phyloP scores from a whole-genome alignment of 371 early-diverging fungal genomes.

The Batrachochytrium dendrobatidis region DNA sequence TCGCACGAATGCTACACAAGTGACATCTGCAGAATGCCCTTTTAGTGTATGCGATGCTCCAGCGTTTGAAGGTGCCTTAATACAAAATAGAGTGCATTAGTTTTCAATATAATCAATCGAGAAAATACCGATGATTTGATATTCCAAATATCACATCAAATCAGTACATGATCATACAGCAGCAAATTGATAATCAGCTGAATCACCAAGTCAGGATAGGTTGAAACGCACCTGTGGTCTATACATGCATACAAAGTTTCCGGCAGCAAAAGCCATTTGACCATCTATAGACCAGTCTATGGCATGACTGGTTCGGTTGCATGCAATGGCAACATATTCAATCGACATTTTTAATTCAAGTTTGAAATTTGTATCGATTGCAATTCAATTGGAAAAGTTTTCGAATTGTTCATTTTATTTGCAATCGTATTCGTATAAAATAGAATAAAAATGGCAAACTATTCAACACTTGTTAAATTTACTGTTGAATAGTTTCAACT shows the following conservation, averaged over 20 bases:
- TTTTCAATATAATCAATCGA: background rate
- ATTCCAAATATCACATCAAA: no score
- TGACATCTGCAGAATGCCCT: slow-evolving; percentile 77
- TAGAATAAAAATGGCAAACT: no score
- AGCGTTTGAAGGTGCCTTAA: slow-evolving; percentile 37
- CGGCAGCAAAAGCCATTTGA: slow-evolving; percentile 66
- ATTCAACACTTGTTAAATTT: no score
- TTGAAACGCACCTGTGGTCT: slow-evolving; percentile 52
- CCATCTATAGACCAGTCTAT: slow-evolving; percentile 61
- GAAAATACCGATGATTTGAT: background rate
- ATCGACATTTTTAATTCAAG: background rate
- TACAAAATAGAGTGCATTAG: background rate
- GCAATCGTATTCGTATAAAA: no score
- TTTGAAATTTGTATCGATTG: no score
- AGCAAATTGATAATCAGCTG: no score
- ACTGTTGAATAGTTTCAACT: no score
- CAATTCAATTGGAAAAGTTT: no score
- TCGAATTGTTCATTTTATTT: no score
- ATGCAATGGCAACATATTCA: slow-evolving; percentile 62
- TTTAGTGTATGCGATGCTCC: slow-evolving; percentile 62
- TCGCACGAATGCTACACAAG: slow-evolving; percentile 66
- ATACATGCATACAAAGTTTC: slow-evolving; percentile 63
- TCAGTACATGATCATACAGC: no score
- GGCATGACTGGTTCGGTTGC: slow-evolving; percentile 60
- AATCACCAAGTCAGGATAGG: no score